phyloP scores from a whole-genome alignment of 805 yeast genomes.

The Kodamaea jinghongensis region DNA sequence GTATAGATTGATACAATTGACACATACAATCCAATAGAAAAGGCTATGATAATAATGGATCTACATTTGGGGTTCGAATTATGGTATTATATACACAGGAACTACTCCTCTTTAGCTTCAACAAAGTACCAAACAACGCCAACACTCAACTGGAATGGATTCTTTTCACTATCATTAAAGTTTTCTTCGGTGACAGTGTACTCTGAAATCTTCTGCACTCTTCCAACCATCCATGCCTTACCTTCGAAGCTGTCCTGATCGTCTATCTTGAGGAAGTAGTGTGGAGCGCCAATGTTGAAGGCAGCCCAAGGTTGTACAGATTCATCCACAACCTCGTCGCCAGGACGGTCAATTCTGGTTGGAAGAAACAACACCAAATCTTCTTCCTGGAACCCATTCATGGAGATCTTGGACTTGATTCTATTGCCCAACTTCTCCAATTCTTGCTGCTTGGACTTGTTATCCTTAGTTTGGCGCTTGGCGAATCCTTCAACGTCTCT shows the following conservation, averaged over 20 bases:
- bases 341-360: constrained; percentile 49
- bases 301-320: constrained; percentile 81
- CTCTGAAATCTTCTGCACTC: constrained; percentile 57
- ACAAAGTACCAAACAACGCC: constrained; percentile 66
- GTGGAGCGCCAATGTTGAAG: constrained; percentile 84
- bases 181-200: constrained; percentile 48
- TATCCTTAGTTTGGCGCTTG: constrained; percentile 75
- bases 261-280: constrained; percentile 58
- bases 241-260: constrained; percentile 27
- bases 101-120: constrained; percentile 46
- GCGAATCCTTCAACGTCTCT: constrained; percentile 87
- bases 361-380: constrained; percentile 87
- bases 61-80: too few species aligned
- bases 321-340: constrained; percentile 16
- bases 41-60: too few species aligned
- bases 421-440: constrained; percentile 35
- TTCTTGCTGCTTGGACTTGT: constrained; percentile 49
- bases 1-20: too few species aligned
- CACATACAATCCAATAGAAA: too few species aligned
- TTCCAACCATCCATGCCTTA: constrained; percentile 83
- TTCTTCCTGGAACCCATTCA: constrained; percentile 63
- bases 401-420: constrained; percentile 54
- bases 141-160: constrained; percentile 64
- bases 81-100: too few species aligned
- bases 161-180: constrained; percentile 32